Conservation (phyloP, 2,329 filamentous ascomycete genomes). For the Myriosclerotinia duriaeana region DNA sequence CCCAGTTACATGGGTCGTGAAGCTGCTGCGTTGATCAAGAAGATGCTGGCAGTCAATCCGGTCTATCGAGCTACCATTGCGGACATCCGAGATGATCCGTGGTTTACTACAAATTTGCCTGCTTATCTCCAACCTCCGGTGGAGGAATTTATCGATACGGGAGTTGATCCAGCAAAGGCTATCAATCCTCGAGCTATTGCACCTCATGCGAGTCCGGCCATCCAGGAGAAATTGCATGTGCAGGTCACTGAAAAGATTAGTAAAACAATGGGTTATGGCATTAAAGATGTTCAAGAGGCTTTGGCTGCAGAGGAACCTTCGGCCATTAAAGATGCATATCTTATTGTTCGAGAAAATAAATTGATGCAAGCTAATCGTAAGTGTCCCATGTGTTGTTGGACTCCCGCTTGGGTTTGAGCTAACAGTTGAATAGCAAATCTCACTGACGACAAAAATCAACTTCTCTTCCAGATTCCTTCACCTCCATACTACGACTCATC, state of each 20-base stretch:
- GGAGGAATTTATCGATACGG: constrained; percentile 90
- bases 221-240: constrained; percentile 87
- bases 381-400: constrained; percentile 42
- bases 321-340: constrained; percentile 97
- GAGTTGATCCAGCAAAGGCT: constrained; percentile 88
- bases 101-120: constrained; percentile 87
- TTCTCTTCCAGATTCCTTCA: constrained; percentile 54
- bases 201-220: constrained; percentile 71
- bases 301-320: constrained; percentile 89
- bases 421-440: constrained; percentile 37
- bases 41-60: constrained; percentile 93
- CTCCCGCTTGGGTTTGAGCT: constrained; percentile 14
- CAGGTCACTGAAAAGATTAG: constrained; percentile 94
- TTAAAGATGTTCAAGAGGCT: constrained; percentile 91
- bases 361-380: constrained; percentile 93
- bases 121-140: constrained; percentile 82
- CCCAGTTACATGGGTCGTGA: constrained; percentile 88
- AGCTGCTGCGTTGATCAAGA: constrained; percentile 78
- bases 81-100: constrained; percentile 88
- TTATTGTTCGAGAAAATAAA: constrained; percentile 97
- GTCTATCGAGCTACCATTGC: constrained; percentile 91
- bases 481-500: constrained; percentile 51
- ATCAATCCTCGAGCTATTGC: constrained; percentile 82
- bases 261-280: constrained; percentile 96
- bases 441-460: constrained; percentile 39